Percentiles rank a stretch among this genome's conserved stretches.
Conservation (phyloP, 2,329 filamentous ascomycete genomes). For the Colletotrichum acutatum region DNA sequence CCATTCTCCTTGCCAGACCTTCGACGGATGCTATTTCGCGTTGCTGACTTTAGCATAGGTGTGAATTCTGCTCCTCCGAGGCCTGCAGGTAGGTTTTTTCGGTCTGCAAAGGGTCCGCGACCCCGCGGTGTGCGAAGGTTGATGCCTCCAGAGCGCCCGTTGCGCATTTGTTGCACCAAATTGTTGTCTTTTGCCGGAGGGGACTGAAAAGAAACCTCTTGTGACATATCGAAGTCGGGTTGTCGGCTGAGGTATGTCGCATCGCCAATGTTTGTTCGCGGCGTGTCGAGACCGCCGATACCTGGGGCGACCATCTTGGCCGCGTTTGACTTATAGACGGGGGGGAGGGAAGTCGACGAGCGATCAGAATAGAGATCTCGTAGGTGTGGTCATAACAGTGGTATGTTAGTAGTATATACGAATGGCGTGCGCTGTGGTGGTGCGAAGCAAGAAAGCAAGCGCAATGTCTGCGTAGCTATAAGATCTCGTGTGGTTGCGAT, state of each 20-base stretch:
- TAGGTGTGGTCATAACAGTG: slow-evolving; percentile 23
- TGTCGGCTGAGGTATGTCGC: slow-evolving; percentile 79
- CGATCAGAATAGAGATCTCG: slow-evolving; percentile 21
- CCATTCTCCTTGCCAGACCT: slow-evolving; percentile 70
- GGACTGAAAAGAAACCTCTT: slow-evolving; percentile 87
- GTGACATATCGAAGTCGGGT: slow-evolving; percentile 84
- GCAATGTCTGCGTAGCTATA: slow-evolving; percentile 1
- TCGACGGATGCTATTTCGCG: slow-evolving; percentile 75
- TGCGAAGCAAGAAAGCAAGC: slow-evolving; percentile 15
- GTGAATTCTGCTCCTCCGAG: slow-evolving; percentile 86
- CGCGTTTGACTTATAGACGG: slow-evolving; percentile 27
- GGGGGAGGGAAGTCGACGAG: slow-evolving; percentile 1
- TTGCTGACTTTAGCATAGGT: slow-evolving; percentile 86
- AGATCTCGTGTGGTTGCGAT: slow-evolving; percentile 13
- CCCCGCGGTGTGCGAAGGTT: slow-evolving; percentile 80
- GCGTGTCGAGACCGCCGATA: slow-evolving; percentile 79
- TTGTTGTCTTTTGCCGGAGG: slow-evolving; percentile 78
- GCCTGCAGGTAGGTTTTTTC: slow-evolving; percentile 75
- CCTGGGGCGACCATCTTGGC: slow-evolving; percentile 72
- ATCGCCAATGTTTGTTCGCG: slow-evolving; percentile 86
- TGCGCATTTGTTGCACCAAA: slow-evolving; percentile 79
- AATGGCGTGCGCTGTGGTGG: slow-evolving; percentile 2
- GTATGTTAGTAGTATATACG: not conserved
- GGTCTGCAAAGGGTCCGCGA: slow-evolving; percentile 76
- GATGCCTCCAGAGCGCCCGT: slow-evolving; percentile 66